These are phyloP conservation scores for Styphnolobium japonicum DNA, from an alignment of 306 rosid genomes.

Conservation along the genomic window DNA sequence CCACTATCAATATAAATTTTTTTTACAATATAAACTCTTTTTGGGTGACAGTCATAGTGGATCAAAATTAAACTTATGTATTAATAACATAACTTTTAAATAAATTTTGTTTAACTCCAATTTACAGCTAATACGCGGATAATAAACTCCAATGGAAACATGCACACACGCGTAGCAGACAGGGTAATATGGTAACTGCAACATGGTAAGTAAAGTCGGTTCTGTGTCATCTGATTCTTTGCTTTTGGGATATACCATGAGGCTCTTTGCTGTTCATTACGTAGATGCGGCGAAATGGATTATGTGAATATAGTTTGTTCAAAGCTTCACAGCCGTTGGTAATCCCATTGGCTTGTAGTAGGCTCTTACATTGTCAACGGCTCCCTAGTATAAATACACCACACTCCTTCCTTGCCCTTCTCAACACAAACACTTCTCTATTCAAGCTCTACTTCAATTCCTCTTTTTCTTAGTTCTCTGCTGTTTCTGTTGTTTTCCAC, in stretches of 20 bases:
- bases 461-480: neutral
- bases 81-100: no score
- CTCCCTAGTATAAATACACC: conserved; percentile 41
- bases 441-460: neutral
- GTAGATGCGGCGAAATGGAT: conserved; percentile 51
- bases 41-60: no score
- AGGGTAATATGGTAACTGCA: neutral
- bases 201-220: neutral
- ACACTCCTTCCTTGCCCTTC: neutral
- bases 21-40: no score
- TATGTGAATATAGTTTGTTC: neutral
- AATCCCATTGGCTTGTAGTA: conserved; percentile 21
- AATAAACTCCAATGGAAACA: neutral
- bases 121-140: no score
- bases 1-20: no score
- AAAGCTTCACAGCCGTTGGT: neutral
- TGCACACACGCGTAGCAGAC: neutral
- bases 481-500: neutral
- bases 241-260: conserved; percentile 57
- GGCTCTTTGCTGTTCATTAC: conserved; percentile 29
- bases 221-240: neutral
- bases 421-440: neutral
- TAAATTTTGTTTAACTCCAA: no score
- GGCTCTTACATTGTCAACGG: conserved; percentile 43
- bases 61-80: no score